Evolutionary conservation across 2,329 filamentous ascomycete species (phyloP), one percentile per base, ranked within the genome.

Genomic region (Sarocladiaceae sp.): DNA sequence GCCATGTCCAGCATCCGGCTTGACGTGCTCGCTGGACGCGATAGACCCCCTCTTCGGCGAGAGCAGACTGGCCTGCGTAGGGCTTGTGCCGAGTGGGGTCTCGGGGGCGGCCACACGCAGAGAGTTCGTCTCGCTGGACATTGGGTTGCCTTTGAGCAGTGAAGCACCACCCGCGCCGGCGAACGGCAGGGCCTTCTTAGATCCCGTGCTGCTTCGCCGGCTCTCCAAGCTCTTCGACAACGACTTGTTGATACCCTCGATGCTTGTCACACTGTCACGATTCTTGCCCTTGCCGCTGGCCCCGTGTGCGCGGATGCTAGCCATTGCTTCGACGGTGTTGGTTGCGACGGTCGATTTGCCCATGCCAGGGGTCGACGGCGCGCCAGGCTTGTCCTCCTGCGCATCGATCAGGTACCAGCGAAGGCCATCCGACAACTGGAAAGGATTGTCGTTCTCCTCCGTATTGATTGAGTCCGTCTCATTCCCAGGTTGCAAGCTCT

Each of bases 401-500:
- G 94, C 94, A 64, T 99, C 93, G 31, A 99, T 86, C 5, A 99
- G 80, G 69, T 97, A 97, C 94, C 94, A 99, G 29, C 93, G 84
- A 46, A 99, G 73, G 3, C 94, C 94, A 62, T 99, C 94, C 0
- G 91, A 96, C 12, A 99, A 78, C 61, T 97, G 92, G 67, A 99
- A 99, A 0, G 94, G 94, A 63, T 99, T 99, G 58, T 97, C 94
- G 57, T 96, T 91, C 58, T 96, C 90, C 36, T 86, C 84, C 12
- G 81, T 78, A 48, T 75, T 76, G 29, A 74, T 61, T 1, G 77
- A 78, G 53, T 78, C 77, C 1, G 72, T 74, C 55, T 79, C 78
- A 17, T 65, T 72, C 57, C 59, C 64, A 54, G 67, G 69, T 51
- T 85, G 66, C 56, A 94, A 73, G 22, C 86, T 88, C 70, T 88